Evolutionary conservation across 2,329 filamentous ascomycete species (phyloP).

Genomic region (Orbilia quercus): DNA sequence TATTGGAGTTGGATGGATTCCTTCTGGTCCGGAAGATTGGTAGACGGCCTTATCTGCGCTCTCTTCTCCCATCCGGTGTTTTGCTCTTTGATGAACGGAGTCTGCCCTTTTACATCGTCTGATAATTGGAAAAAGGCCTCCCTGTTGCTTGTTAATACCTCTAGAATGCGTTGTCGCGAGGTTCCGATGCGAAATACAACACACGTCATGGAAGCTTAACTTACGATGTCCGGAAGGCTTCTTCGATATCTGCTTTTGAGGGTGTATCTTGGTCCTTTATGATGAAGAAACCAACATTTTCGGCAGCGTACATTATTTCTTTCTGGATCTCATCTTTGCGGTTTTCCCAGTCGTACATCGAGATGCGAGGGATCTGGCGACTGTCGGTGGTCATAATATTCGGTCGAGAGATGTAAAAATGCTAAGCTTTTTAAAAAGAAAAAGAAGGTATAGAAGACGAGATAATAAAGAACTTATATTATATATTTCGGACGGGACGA

Average conservation of each 20-base stretch:
- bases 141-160: slow-evolving; percentile 60
- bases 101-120: slow-evolving; percentile 67
- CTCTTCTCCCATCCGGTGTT: slow-evolving; percentile 74
- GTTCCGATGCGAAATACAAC: slow-evolving; percentile 41
- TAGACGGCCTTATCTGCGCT: slow-evolving; percentile 71
- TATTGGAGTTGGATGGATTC: slow-evolving; percentile 74
- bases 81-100: slow-evolving; percentile 68
- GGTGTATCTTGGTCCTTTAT: slow-evolving; percentile 70
- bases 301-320: slow-evolving; percentile 68
- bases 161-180: slow-evolving; percentile 48
- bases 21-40: slow-evolving; percentile 70
- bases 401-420: slow-evolving; percentile 9
- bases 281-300: slow-evolving; percentile 72
- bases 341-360: slow-evolving; percentile 67
- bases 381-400: slow-evolving; percentile 32
- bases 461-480: neutral
- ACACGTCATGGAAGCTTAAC: slow-evolving; percentile 55
- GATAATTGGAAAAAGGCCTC: slow-evolving; percentile 69
- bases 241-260: slow-evolving; percentile 65
- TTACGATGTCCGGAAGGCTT: slow-evolving; percentile 58
- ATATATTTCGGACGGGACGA: slow-evolving; percentile 1
- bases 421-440: slow-evolving; percentile 18
- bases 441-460: slow-evolving; percentile 7
- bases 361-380: slow-evolving; percentile 67
- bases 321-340: slow-evolving; percentile 69